Base-by-base conservation (phyloP, 371 early-diverging fungal genomes). In the Mucor velutinosus region DNA sequence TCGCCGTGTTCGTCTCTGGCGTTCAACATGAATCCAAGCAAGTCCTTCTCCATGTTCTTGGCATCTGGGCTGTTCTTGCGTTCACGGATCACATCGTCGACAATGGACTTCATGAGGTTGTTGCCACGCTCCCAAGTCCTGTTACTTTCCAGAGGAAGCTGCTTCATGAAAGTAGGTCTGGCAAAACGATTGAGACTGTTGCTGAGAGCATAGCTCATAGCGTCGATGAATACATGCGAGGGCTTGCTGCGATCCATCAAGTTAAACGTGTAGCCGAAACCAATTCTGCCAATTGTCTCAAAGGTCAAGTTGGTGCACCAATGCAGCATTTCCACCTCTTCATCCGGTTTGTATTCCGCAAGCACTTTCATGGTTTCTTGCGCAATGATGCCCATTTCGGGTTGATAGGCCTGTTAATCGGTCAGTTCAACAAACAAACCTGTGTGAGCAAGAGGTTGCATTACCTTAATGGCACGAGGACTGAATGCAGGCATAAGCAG, bases 11-110 rank as follows among this genome's bases (percentile, higher is more conserved):
- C 75, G 47, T 76, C 84, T 12, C 73, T 64, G 0, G 82, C 86
- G 37, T 78, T 84, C 58, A 88, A 56, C 88, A 88, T 88, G 55
- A 72, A 87, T 17, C 80, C 86, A 17, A 87, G 64, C 21, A 88
- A 53, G 65, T 88, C 86, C 27, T 60, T 67, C 21, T 60, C 32
- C 21, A 39, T 56, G 51, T 79, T 60, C 0, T 64, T 67, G 2
- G 80, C 76, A 62, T 83, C 74, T 21, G 72, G 69, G 10, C 75
- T 58, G 8, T 45, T 51, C 29, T 72, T 74, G 21, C 80, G 70
- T 19, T 80, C 80, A 4, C 32, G 32, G 19, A 83, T 71, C 5
- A 85, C 80, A 55, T 75, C 47, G 1, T 76, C 76, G 0, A 83
- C 80, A n/a, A 69, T 81, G 2, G 71, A 66, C 43, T 71, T 75